These are phyloP conservation scores for Capillidium heterosporum DNA, from an alignment of 371 early-diverging fungal genomes.

Conservation along the genomic window DNA sequence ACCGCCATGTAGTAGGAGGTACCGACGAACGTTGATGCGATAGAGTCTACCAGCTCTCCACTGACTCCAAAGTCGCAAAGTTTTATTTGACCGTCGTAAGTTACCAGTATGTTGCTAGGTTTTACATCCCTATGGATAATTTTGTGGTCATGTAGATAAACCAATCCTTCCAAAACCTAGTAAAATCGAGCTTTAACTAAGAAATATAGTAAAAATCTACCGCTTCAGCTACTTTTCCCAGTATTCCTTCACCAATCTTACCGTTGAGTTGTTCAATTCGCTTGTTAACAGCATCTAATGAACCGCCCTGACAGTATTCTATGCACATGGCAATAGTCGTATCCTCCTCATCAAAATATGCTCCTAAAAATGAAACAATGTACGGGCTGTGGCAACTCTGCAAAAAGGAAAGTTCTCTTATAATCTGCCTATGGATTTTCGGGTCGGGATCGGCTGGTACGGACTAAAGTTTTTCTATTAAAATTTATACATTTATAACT, in stretches of 20 bases:
- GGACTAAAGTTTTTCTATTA: constrained; percentile 17
- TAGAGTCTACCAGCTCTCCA: constrained; percentile 70
- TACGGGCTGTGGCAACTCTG: constrained; percentile 75
- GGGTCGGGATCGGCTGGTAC: constrained; percentile 48
- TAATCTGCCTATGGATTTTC: constrained; percentile 56
- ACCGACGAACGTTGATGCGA: constrained; percentile 88
- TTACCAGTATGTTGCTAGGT: constrained; percentile 77
- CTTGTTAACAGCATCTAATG: constrained; percentile 62
- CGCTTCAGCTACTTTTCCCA: constrained; percentile 62
- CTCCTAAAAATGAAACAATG: constrained; percentile 89
- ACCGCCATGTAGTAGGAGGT: constrained; percentile 92
- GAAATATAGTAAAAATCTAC: constrained; percentile 14
- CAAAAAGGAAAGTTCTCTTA: constrained; percentile 78
- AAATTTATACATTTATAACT: not conserved
- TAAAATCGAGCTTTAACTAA: not conserved
- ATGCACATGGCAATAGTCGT: constrained; percentile 81
- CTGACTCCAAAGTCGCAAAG: constrained; percentile 91
- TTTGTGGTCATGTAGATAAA: constrained; percentile 48
- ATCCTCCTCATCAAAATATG: constrained; percentile 75
- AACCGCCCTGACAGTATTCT: constrained; percentile 80
- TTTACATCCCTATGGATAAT: constrained; percentile 90
- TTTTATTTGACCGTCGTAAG: constrained; percentile 72
- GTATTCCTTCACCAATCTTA: constrained; percentile 53
- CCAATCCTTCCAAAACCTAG: constrained; percentile 51
- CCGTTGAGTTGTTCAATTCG: constrained; percentile 35